Evolutionary conservation across 176 grass and related monocot species (phyloP).

Genomic region (Musa schizocarpa): DNA sequence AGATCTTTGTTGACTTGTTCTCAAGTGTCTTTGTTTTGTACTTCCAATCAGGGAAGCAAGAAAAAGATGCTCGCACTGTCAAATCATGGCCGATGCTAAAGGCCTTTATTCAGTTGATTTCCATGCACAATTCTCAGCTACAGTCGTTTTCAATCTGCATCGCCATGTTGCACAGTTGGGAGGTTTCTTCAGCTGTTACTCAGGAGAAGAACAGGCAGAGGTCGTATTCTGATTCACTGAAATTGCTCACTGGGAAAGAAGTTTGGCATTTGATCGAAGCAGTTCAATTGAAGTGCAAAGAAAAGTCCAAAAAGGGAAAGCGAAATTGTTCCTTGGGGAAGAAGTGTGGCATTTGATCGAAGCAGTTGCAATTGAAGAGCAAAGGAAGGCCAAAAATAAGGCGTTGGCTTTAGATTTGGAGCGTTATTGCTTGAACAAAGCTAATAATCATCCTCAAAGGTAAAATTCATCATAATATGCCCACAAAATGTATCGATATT

Average conservation of each 20-base stretch:
- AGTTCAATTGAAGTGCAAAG: no score
- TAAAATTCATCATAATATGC: no score
- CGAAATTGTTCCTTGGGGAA: conserved; percentile 18
- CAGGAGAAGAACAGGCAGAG: conserved; percentile 70
- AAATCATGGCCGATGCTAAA: conserved; percentile 46
- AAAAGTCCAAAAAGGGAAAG: no score
- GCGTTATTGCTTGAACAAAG: no score
- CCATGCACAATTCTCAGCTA: conserved; percentile 67
- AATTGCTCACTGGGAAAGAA: conserved; percentile 35
- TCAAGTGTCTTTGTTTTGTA: background rate
- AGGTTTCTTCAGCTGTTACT: conserved; percentile 45
- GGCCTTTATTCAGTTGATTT: conserved; percentile 71
- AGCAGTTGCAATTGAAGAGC: conserved; percentile 63
- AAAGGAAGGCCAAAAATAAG: conserved; percentile 44
- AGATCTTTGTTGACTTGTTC: no score
- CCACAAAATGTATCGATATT: no score
- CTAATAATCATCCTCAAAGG: no score
- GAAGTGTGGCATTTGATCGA: conserved; percentile 80
- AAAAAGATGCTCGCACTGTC: conserved; percentile 61
- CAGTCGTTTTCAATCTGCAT: conserved; percentile 89
- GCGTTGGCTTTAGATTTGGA: conserved; percentile 17
- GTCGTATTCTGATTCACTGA: conserved; percentile 67
- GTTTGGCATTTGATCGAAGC: no score
- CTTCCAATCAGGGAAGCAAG: conserved; percentile 67
- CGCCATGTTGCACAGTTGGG: conserved; percentile 67